Conservation (phyloP, 140 eudicot species). For the Senecio squalidus region DNA sequence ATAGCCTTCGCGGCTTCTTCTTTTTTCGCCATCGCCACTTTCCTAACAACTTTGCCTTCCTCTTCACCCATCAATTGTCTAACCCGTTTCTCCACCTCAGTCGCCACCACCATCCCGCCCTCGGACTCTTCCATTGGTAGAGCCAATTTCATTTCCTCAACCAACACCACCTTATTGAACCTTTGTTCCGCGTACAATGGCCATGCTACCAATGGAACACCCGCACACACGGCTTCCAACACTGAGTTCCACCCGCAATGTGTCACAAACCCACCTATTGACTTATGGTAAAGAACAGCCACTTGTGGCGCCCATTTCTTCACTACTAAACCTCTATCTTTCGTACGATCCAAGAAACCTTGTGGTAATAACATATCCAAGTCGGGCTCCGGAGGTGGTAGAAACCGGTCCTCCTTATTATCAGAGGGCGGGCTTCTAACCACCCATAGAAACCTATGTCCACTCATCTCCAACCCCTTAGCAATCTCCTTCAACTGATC, state of each 20-base stretch:
- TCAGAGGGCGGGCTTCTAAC: slow-evolving; percentile 32
- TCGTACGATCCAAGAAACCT: slow-evolving; percentile 56
- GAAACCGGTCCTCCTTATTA: slow-evolving; percentile 20
- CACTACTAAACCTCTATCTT: slow-evolving; percentile 39
- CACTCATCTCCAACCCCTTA: slow-evolving; percentile 52
- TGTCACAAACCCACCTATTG: slow-evolving; percentile 70
- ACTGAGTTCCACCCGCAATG: slow-evolving; percentile 82
- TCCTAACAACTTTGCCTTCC: slow-evolving; percentile 32
- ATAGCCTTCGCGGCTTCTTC: slow-evolving; percentile 34
- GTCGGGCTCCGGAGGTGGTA: slow-evolving; percentile 41
- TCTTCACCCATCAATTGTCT: slow-evolving; percentile 43
- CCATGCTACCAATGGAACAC: slow-evolving; percentile 79
- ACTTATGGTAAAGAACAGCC: slow-evolving; percentile 36
- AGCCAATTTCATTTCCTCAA: slow-evolving; percentile 55
- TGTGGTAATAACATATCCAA: slow-evolving; percentile 43
- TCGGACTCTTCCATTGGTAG: slow-evolving; percentile 34
- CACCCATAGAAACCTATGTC: slow-evolving; percentile 56
- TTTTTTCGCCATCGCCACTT: slow-evolving; percentile 18
- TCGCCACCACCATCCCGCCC: slow-evolving; percentile 33
- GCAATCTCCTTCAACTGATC: slow-evolving; percentile 57
- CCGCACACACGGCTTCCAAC: slow-evolving; percentile 53
- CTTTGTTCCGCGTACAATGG: slow-evolving; percentile 65
- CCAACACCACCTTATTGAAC: slow-evolving; percentile 44
- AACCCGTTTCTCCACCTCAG: slow-evolving; percentile 49
- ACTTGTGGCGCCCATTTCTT: slow-evolving; percentile 59